phyloP scores from a whole-genome alignment of 257 asterid species.

The Ophiorrhiza pumila region DNA sequence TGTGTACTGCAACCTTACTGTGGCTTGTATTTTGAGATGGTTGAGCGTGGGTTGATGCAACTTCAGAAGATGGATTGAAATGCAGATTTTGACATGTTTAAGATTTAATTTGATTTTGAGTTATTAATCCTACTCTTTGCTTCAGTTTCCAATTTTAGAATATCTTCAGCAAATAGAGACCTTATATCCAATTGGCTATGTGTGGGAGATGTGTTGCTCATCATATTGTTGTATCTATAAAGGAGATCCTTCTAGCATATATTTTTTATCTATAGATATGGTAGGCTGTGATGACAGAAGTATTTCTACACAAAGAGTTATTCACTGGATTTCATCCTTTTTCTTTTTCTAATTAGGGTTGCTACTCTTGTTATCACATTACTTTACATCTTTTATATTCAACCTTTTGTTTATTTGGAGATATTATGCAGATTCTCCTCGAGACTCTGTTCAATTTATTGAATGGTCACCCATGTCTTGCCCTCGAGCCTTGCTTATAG shows the following conservation, averaged over 20 bases:
- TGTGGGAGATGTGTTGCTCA: background rate
- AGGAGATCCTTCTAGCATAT: background rate
- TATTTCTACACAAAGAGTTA: background rate
- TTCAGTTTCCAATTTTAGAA: background rate
- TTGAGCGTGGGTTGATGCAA: constrained; percentile 1
- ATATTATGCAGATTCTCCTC: constrained; percentile 77
- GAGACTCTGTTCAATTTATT: constrained; percentile 93
- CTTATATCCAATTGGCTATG: background rate
- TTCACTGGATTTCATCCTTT: background rate
- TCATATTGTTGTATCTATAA: background rate
- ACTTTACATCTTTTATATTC: background rate
- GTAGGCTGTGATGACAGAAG: background rate
- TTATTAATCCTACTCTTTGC: background rate
- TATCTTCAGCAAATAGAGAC: background rate
- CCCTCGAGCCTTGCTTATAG: constrained; percentile 84
- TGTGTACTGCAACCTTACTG: constrained; percentile 1
- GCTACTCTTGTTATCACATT: background rate
- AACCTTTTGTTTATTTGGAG: constrained; percentile 4
- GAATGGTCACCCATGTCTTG: constrained; percentile 99
- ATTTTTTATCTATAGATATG: no score
- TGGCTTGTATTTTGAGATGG: background rate
- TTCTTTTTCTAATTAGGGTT: background rate
- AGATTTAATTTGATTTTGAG: background rate
- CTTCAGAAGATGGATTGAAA: background rate
- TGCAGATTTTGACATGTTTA: background rate